Evolutionary conservation across 495 filamentous ascomycete species (phyloP), one percentile per base, ranked within the genome.

Genomic region (Daldinia vernicosa): DNA sequence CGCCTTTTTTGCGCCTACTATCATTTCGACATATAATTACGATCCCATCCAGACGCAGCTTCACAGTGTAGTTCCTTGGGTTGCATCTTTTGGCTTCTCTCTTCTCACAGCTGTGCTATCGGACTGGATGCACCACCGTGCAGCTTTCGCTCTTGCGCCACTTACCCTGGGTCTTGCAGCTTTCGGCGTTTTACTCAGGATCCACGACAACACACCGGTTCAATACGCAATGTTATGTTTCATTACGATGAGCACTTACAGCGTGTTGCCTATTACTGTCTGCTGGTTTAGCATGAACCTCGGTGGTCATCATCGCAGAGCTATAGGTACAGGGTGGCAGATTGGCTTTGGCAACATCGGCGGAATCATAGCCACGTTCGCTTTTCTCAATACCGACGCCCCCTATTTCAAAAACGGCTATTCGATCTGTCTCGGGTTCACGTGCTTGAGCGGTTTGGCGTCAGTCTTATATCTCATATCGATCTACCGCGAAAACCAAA

Each of bases 261-360:
- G 86, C 57, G 91, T 92, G 8, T 92, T 95, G 88, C 93, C 93
- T 0, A 87, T 97, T 11, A 85, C 92, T 39, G 88, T 96, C 0
- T 98, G 93, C 77, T 99, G 94, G 93, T 97, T 93, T 80, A 91
- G 90, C 67, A 97, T 97, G 88, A 97, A 97, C 70, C 80, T 97
- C 22, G 91, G 91, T 1, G 93, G 94, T 2, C 95, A 99, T 77
- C 92, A 93, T 61, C 86, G 93, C 1, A 86, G 94, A 15, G 84
- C 90, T 43, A 89, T 99, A 3, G 95, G 94, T 7, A 88, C 89
- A 4, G 95, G 92, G 6, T 97, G 91, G 91, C 94, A 97, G 76
- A 82, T 98, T 47, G 93, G 91, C 0, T 96, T 96, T 70, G 95
- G 95, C n/a, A 97, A 98, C 71, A 91, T 94, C 67, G 94, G 93